These are phyloP conservation scores for Clavispora carvajalis DNA, from an alignment of 805 yeast species.

Conservation along the genomic window DNA sequence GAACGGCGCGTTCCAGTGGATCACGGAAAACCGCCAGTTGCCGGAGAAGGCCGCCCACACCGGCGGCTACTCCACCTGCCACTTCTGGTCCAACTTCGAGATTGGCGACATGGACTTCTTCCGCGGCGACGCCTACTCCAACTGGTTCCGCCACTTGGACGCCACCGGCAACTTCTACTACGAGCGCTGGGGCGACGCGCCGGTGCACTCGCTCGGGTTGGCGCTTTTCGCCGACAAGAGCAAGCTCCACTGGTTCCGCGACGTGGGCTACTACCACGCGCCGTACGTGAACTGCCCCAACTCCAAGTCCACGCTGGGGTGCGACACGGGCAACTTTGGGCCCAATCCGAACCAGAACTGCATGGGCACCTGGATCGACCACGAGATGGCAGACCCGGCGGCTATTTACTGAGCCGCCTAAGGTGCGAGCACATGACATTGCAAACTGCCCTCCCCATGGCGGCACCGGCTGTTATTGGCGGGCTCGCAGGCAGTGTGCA, in stretches of 20 bases:
- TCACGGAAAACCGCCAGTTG: slow-evolving; percentile 46
- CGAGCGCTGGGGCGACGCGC: slow-evolving; percentile 94
- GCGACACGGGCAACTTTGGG: slow-evolving; percentile 50
- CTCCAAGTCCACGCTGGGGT: slow-evolving; percentile 38
- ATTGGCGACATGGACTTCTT: slow-evolving; percentile 80
- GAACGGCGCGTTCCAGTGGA: slow-evolving; percentile 49
- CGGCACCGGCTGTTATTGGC: no score
- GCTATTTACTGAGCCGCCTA: slow-evolving; percentile 5
- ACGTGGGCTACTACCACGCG: slow-evolving; percentile 69
- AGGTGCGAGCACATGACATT: no score
- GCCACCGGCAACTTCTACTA: slow-evolving; percentile 76
- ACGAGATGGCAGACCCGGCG: slow-evolving; percentile 20
- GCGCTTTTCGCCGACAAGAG: slow-evolving; percentile 64
- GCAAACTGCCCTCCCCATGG: no score
- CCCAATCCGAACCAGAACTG: slow-evolving; percentile 67
- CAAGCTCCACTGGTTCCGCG: slow-evolving; percentile 81
- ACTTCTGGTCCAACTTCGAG: slow-evolving; percentile 89
- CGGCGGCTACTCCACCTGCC: slow-evolving; percentile 62
- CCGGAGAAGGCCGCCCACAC: slow-evolving; percentile 40
- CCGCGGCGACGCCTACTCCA: slow-evolving; percentile 59
- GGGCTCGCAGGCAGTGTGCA: no score
- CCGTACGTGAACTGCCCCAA: slow-evolving; percentile 79
- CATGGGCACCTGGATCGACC: slow-evolving; percentile 62
- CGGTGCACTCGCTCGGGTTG: slow-evolving; percentile 76
- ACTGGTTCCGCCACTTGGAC: slow-evolving; percentile 63